phyloP scores from a whole-genome alignment of 352 stramenopile genomes.

The Phytophthora quininea region DNA sequence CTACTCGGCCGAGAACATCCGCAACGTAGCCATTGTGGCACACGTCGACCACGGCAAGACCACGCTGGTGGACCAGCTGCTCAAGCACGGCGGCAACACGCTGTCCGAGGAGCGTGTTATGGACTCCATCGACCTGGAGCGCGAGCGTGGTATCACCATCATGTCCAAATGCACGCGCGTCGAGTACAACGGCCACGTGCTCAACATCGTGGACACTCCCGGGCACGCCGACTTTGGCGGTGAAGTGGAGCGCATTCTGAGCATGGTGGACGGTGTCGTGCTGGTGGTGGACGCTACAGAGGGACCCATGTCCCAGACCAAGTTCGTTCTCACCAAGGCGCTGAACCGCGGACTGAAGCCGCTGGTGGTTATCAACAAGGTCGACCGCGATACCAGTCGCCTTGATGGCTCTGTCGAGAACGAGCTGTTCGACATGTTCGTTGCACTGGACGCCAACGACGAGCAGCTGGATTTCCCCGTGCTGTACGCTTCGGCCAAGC shows the following conservation, averaged over 20 bases:
- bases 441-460: constrained; percentile 92
- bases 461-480: constrained; percentile 97
- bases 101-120: constrained; percentile 93
- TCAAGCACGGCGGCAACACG: constrained; percentile 94
- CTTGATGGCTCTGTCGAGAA: constrained; percentile 95
- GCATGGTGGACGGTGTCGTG: constrained; percentile 97
- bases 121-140: constrained; percentile 98
- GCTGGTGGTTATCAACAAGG: constrained; percentile 99
- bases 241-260: constrained; percentile 97
- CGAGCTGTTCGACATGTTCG: constrained; percentile 98
- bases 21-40: constrained; percentile 92
- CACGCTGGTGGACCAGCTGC: constrained; percentile 97
- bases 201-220: constrained; percentile 98
- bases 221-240: constrained; percentile 99
- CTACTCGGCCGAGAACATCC: constrained; percentile 61
- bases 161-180: constrained; percentile 98
- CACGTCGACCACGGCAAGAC: constrained; percentile 99
- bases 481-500: constrained; percentile 95
- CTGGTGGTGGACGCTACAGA: constrained; percentile 98
- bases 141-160: constrained; percentile 99
- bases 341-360: constrained; percentile 92
- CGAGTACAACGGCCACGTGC: constrained; percentile 92
- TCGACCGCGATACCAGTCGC: constrained; percentile 93
- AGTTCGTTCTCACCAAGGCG: constrained; percentile 98
- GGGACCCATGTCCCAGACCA: constrained; percentile 98